phyloP scores from a whole-genome alignment of 2,329 filamentous ascomycete species.

The Penicillium palitans region DNA sequence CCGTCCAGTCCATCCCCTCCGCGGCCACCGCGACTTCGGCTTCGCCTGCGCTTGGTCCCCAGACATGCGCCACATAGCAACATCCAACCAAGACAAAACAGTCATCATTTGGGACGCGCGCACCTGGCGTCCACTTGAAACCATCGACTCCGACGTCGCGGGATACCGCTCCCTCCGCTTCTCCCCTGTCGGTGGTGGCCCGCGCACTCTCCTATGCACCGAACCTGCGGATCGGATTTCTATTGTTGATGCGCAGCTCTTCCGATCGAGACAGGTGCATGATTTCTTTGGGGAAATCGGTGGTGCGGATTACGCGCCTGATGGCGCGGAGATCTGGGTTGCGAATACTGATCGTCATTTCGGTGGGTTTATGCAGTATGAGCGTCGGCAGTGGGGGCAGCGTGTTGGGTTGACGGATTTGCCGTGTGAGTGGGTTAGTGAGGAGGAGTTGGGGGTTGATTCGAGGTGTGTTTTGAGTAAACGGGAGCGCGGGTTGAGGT shows the following conservation, averaged over 20 bases:
- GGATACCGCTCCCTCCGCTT: slow-evolving; percentile 47
- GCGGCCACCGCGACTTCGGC: slow-evolving; percentile 46
- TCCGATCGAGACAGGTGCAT: slow-evolving; percentile 43
- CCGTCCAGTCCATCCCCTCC: slow-evolving; percentile 39
- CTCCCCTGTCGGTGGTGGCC: slow-evolving; percentile 47
- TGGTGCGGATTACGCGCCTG: slow-evolving; percentile 45
- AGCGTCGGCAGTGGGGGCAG: slow-evolving; percentile 41
- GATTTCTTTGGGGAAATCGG: slow-evolving; percentile 51
- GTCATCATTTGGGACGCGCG: slow-evolving; percentile 50
- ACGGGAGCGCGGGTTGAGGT: slow-evolving; percentile 37
- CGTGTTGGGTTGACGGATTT: slow-evolving; percentile 35
- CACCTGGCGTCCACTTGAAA: slow-evolving; percentile 43
- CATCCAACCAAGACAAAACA: slow-evolving; percentile 49
- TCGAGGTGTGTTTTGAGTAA: slow-evolving; percentile 37
- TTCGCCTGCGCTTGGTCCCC: slow-evolving; percentile 51
- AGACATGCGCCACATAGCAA: slow-evolving; percentile 50
- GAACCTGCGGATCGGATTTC: slow-evolving; percentile 49
- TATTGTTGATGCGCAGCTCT: slow-evolving; percentile 47
- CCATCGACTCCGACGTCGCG: slow-evolving; percentile 46
- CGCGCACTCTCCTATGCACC: slow-evolving; percentile 44
- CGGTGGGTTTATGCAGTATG: slow-evolving; percentile 49
- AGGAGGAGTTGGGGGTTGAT: slow-evolving; percentile 38
- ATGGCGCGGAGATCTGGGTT: slow-evolving; percentile 45
- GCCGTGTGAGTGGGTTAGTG: slow-evolving; percentile 42
- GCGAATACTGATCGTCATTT: slow-evolving; percentile 46